Percentiles rank a stretch among this genome's conserved stretches.
Conservation (phyloP, 345 rosid genomes). For the Punica granatum region DNA sequence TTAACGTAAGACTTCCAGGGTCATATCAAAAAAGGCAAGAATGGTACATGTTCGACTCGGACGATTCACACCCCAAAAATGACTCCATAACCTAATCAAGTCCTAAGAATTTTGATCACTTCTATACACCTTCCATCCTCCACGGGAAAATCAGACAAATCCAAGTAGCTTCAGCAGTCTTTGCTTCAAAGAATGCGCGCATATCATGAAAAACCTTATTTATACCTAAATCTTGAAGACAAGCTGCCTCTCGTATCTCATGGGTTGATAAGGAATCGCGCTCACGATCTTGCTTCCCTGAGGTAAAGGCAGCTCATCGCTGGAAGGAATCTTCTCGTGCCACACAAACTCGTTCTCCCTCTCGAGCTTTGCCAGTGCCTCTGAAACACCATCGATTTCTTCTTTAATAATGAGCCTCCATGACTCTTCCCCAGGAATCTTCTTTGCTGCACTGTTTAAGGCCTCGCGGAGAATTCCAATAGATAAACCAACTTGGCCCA, state of each 20-base stretch:
- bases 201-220: background rate
- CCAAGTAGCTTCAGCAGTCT: background rate
- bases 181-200: background rate
- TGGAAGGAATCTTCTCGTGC: slow-evolving; percentile 38
- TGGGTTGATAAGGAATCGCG: slow-evolving; percentile 40
- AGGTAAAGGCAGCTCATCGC: slow-evolving; percentile 43
- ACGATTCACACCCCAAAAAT: background rate
- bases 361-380: slow-evolving; percentile 41
- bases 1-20: too few relatives aligned
- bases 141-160: background rate
- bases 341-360: slow-evolving; percentile 52
- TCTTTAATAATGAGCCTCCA: slow-evolving; percentile 32
- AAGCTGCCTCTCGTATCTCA: slow-evolving; percentile 43
- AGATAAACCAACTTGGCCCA: slow-evolving; percentile 41
- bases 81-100: background rate
- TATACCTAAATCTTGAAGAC: slow-evolving; percentile 33
- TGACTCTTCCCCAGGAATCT: slow-evolving; percentile 46
- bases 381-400: slow-evolving; percentile 39
- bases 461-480: slow-evolving; percentile 53
- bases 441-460: slow-evolving; percentile 24
- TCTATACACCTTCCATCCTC: background rate
- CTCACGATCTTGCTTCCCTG: slow-evolving; percentile 55
- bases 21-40: too few relatives aligned
- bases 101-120: background rate
- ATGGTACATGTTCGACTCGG: background rate